Conservation (phyloP, 306 rosid species). For the Lathyrus oleraceus region DNA sequence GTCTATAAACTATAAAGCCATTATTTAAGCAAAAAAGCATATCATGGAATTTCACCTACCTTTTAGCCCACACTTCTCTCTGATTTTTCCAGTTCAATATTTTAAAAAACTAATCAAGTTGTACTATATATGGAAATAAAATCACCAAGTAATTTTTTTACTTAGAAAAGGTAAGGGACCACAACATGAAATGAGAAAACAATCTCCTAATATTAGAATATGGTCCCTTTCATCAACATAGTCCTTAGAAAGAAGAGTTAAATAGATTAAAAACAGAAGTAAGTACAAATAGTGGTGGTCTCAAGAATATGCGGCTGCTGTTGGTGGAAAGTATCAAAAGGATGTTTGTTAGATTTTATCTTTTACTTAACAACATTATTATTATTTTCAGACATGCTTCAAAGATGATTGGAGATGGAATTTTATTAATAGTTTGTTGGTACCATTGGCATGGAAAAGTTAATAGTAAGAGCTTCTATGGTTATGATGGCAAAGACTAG, state of each 20-base stretch:
- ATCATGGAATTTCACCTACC: constrained; percentile 36
- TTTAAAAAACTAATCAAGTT: constrained; percentile 15
- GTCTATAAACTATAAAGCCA: constrained; percentile 44
- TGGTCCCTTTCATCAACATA: constrained; percentile 54
- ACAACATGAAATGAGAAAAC: constrained; percentile 42
- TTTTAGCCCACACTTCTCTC: constrained; percentile 43
- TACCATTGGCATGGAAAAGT: constrained; percentile 46
- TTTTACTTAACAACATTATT: constrained; percentile 34
- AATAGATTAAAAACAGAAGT: constrained; percentile 38
- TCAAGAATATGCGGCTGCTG: constrained; percentile 69
- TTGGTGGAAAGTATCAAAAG: constrained; percentile 39
- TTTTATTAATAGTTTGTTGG: constrained; percentile 39
- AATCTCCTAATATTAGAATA: constrained; percentile 42
- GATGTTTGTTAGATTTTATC: constrained; percentile 35
- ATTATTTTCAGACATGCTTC: constrained; percentile 36
- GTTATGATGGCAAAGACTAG: constrained; percentile 50
- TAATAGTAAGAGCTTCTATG: constrained; percentile 23
- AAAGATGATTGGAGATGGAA: constrained; percentile 34
- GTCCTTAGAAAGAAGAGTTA: constrained; percentile 40
- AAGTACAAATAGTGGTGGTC: constrained; percentile 65
- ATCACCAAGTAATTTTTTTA: not conserved
- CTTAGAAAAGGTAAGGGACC: constrained; percentile 53
- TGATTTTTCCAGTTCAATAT: constrained; percentile 39
- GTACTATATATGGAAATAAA: constrained; percentile 15
- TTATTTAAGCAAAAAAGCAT: constrained; percentile 37